Conservation (phyloP, 1,284 basidiomycete genomes). For the Ceratobasidium sp. region DNA sequence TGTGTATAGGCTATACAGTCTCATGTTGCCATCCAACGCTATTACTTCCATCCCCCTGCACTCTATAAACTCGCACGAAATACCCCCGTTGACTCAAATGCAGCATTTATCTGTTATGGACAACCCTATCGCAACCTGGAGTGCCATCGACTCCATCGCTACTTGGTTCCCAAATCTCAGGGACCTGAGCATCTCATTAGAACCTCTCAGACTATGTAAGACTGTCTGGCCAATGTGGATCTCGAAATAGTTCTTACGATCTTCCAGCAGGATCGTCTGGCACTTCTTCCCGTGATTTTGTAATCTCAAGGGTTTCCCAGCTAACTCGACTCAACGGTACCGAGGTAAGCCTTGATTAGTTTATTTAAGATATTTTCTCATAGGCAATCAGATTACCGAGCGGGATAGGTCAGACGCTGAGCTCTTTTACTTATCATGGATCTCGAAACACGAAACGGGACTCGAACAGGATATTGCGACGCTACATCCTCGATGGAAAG, state of each 20-base stretch:
- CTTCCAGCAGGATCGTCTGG: slow-evolving; percentile 33
- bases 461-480: slow-evolving; percentile 57
- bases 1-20: slow-evolving; percentile 62
- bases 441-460: slow-evolving; percentile 61
- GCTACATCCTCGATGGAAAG: slow-evolving; percentile 69
- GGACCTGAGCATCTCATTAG: slow-evolving; percentile 67
- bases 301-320: slow-evolving; percentile 75
- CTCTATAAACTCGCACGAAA: slow-evolving; percentile 46
- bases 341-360: slow-evolving; percentile 58
- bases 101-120: slow-evolving; percentile 71
- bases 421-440: slow-evolving; percentile 79
- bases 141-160: slow-evolving; percentile 73
- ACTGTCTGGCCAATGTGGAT: background rate
- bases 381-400: slow-evolving; percentile 63
- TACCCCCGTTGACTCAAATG: slow-evolving; percentile 53
- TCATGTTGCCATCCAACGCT: slow-evolving; percentile 76
- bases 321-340: slow-evolving; percentile 76
- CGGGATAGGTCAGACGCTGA: slow-evolving; percentile 88
- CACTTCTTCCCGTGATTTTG: slow-evolving; percentile 67
- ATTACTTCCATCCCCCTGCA: slow-evolving; percentile 64
- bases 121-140: slow-evolving; percentile 73
- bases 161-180: slow-evolving; percentile 71
- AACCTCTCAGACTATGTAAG: slow-evolving; percentile 61
- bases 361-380: background rate
- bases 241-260: slow-evolving; percentile 21